Evolutionary conservation across 2,329 filamentous ascomycete species (phyloP).

Genomic region (Beauveria scarabaeidicola): DNA sequence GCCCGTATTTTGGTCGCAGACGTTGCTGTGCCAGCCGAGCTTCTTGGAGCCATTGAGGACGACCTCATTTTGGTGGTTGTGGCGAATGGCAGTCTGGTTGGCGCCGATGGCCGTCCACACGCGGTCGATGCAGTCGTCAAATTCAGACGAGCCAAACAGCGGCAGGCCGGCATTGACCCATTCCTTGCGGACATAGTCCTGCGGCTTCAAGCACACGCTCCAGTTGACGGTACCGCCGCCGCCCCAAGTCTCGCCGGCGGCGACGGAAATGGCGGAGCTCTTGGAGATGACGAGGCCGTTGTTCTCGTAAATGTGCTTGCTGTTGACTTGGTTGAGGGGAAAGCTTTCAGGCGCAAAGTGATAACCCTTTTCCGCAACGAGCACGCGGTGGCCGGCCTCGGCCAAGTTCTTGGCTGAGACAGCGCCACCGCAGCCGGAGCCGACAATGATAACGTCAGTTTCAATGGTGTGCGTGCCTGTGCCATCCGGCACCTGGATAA

Average conservation of each 20-base stretch:
- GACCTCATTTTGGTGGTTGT: conserved; percentile 63
- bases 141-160: conserved; percentile 66
- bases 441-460: conserved; percentile 77
- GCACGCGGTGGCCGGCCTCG: conserved; percentile 63
- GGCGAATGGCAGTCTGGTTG: conserved; percentile 53
- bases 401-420: conserved; percentile 75
- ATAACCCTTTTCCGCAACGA: conserved; percentile 78
- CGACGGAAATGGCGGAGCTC: conserved; percentile 49
- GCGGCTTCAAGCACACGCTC: conserved; percentile 58
- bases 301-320: conserved; percentile 60
- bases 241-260: conserved; percentile 69
- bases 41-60: conserved; percentile 68
- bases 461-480: conserved; percentile 51
- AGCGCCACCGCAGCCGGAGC: conserved; percentile 77
- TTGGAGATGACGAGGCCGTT: conserved; percentile 49
- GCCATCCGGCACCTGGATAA: conserved; percentile 46
- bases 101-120: conserved; percentile 77
- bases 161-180: conserved; percentile 65
- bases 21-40: conserved; percentile 61
- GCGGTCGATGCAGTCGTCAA: conserved; percentile 69
- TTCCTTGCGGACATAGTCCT: conserved; percentile 68
- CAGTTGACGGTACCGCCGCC: conserved; percentile 87
- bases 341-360: conserved; percentile 64
- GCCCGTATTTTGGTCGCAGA: conserved; percentile 73
- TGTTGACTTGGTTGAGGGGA: conserved; percentile 59